A percentile compares a stretch with the other conserved stretches of the same genome.
phyloP scores from a whole-genome alignment of 176 grass and related monocot species.

The Triticum timopheevii region DNA sequence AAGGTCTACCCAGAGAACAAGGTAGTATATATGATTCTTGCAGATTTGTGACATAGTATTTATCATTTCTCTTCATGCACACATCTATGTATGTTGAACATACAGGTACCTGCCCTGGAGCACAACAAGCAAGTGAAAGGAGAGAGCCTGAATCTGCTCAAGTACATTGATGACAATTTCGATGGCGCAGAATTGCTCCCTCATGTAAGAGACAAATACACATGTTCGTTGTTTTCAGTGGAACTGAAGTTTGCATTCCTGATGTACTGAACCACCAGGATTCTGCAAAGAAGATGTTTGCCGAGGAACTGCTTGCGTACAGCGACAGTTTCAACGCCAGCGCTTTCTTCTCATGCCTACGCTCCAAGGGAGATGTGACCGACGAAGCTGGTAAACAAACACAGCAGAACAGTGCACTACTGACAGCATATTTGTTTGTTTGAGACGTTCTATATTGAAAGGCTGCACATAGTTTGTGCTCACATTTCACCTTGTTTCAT shows the following conservation, averaged over 20 bases:
- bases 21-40: constrained; percentile 19
- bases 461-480: not conserved
- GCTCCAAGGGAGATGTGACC: constrained; percentile 38
- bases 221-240: not conserved
- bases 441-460: not conserved
- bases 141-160: constrained; percentile 81
- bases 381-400: constrained; percentile 36
- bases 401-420: not conserved
- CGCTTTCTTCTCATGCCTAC: constrained; percentile 14
- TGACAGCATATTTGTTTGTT: not conserved
- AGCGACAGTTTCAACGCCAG: constrained; percentile 44
- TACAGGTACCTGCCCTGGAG: constrained; percentile 75
- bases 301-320: constrained; percentile 65
- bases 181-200: constrained; percentile 64
- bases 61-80: not conserved
- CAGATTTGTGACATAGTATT: not conserved
- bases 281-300: constrained; percentile 55
- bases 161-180: constrained; percentile 67
- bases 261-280: constrained; percentile 33
- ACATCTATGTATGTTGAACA: not conserved
- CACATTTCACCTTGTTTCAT: not conserved
- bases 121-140: constrained; percentile 83
- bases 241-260: not conserved
- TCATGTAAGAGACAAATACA: constrained; percentile 48
- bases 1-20: constrained; percentile 84